Percentiles rank a stretch among this genome's conserved stretches.
These are phyloP conservation scores for Aspergillus latus DNA, from an alignment of 2,329 filamentous ascomycete species.

Conservation along the genomic window DNA sequence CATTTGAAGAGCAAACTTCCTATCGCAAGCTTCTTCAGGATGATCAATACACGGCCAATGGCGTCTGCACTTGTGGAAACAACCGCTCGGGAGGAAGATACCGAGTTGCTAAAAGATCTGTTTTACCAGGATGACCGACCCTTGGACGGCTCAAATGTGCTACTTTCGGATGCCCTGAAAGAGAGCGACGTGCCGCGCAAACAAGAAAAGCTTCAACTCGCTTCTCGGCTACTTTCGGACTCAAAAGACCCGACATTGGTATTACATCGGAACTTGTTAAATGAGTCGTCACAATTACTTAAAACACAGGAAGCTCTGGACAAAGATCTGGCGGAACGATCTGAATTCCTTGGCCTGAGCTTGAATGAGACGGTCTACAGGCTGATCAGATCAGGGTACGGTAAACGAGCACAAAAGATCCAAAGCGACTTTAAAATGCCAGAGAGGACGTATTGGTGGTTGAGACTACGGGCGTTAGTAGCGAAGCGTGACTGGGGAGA, in stretches of 20 bases:
- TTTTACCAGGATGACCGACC: conserved; percentile 97
- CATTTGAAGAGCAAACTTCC: conserved; percentile 88
- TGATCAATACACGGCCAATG: conserved; percentile 79
- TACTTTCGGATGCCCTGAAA: conserved; percentile 77
- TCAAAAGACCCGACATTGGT: conserved; percentile 68
- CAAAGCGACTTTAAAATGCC: conserved; percentile 90
- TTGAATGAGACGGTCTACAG: conserved; percentile 92
- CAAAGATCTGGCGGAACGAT: conserved; percentile 67
- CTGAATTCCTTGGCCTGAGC: conserved; percentile 74
- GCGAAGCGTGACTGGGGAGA: conserved; percentile 89
- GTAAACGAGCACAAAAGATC: conserved; percentile 81
- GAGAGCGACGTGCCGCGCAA: conserved; percentile 69
- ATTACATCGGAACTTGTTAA: conserved; percentile 71
- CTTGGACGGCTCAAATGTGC: conserved; percentile 81
- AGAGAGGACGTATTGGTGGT: conserved; percentile 88
- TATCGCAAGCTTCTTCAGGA: conserved; percentile 86
- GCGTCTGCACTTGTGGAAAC: conserved; percentile 89
- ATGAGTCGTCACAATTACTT: conserved; percentile 76
- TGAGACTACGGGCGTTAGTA: conserved; percentile 80
- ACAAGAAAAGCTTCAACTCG: conserved; percentile 83
- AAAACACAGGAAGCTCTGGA: conserved; percentile 86
- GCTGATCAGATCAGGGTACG: conserved; percentile 76
- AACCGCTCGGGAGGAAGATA: conserved; percentile 75
- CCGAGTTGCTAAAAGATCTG: conserved; percentile 82
- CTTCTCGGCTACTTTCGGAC: conserved; percentile 78